phyloP scores from a whole-genome alignment of 768 basidiomycete species.

The Chiua virens region DNA sequence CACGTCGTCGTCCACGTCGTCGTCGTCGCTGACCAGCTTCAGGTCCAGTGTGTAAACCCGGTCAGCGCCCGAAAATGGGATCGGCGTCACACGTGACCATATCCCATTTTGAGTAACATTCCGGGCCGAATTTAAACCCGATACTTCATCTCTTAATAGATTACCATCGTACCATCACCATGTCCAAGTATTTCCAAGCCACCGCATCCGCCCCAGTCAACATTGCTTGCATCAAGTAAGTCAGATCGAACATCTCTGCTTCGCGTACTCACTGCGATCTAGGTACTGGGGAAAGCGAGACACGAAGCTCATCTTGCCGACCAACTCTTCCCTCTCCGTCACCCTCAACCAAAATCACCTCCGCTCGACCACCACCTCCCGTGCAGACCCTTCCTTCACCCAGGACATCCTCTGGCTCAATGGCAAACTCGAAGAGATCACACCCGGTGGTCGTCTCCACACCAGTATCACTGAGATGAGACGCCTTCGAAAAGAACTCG shows the following conservation, averaged over 20 bases:
- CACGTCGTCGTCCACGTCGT: slow-evolving; percentile 16
- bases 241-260: slow-evolving; percentile 1
- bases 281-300: slow-evolving; percentile 99
- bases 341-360: slow-evolving; percentile 97
- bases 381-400: slow-evolving; percentile 72
- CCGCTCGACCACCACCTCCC: slow-evolving; percentile 89
- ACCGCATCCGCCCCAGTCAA: slow-evolving; percentile 94
- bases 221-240: slow-evolving; percentile 96
- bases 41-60: slow-evolving; percentile 18
- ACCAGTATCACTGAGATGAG: slow-evolving; percentile 91
- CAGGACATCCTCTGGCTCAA: slow-evolving; percentile 92
- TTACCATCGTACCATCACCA: slow-evolving; percentile 34
- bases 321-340: slow-evolving; percentile 97
- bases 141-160: no score
- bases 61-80: slow-evolving; percentile 30
- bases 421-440: slow-evolving; percentile 88
- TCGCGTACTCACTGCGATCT: slow-evolving; percentile 10
- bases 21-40: slow-evolving; percentile 20
- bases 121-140: slow-evolving; percentile 13
- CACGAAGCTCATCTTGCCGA: slow-evolving; percentile 91
- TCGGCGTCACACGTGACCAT: slow-evolving; percentile 21
- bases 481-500: slow-evolving; percentile 68
- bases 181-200: slow-evolving; percentile 69
- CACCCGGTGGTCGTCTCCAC: slow-evolving; percentile 69
- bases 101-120: slow-evolving; percentile 12